A percentile compares a stretch with the other conserved stretches of the same genome.
Evolutionary conservation across 768 basidiomycete genomes (phyloP).

Genomic region (Dioszegia aurantiaca): DNA sequence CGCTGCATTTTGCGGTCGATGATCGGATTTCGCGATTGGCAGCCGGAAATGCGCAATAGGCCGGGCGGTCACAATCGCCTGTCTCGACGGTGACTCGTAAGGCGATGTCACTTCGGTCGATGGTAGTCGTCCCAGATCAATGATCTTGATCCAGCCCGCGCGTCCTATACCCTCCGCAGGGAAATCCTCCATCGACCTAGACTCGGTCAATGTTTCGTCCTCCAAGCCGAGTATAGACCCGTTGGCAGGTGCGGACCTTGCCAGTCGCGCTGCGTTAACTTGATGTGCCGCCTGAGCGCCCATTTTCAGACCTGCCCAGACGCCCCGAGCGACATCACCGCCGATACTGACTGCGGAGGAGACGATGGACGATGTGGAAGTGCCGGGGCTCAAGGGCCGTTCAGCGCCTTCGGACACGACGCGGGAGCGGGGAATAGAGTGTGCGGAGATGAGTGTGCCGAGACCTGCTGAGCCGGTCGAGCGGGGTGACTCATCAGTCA

Average conservation of each 20-base stretch:
- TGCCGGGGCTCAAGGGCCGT: neutral
- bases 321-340: slow-evolving; percentile 41
- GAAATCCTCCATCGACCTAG: slow-evolving; percentile 18
- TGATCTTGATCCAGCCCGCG: slow-evolving; percentile 39
- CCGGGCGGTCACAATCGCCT: neutral
- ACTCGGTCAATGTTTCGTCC: slow-evolving; percentile 16
- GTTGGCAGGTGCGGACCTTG: slow-evolving; percentile 32
- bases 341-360: slow-evolving; percentile 37
- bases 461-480: slow-evolving; percentile 28
- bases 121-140: slow-evolving; percentile 31
- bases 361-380: slow-evolving; percentile 17
- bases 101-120: neutral
- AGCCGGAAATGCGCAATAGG: slow-evolving; percentile 39
- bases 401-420: neutral
- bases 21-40: slow-evolving; percentile 10
- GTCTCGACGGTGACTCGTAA: neutral
- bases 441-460: slow-evolving; percentile 33
- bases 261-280: slow-evolving; percentile 25
- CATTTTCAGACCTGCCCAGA: slow-evolving; percentile 47
- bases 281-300: slow-evolving; percentile 39
- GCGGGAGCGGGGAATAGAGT: slow-evolving; percentile 7
- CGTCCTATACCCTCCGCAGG: slow-evolving; percentile 4
- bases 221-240: slow-evolving; percentile 2
- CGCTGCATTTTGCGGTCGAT: neutral
- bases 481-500: slow-evolving; percentile 25